Evolutionary conservation across 768 basidiomycete genomes (phyloP), one percentile per base, ranked within the genome.

Genomic region (Tylopilus plumbeoviolaceoides): DNA sequence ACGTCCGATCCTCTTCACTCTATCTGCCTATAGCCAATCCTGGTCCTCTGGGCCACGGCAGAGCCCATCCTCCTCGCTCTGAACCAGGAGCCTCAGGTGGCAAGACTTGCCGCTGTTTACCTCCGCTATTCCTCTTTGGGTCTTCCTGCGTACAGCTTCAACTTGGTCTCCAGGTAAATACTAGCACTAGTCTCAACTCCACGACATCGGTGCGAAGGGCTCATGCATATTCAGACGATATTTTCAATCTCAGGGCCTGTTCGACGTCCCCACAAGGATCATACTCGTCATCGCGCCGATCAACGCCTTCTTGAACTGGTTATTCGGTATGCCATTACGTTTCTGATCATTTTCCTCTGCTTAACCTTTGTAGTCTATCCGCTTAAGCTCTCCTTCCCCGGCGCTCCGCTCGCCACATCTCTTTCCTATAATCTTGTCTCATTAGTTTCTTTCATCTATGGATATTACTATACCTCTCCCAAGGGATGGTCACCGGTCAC

Each of bases 381-480:
- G 5, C 72, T 97, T 51, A 77, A 88, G 14, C 74, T 98, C 3
- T 95, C 95, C 1, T 99, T 91, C 70, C 82, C 89, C 47, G 95
- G 95, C 14, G 95, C 94, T 4, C 95, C 95, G 0, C 76, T 98
- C 18, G 89, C 95, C 2, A 93, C 93, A 2, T 84, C 89, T 0
- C 77, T 95, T 43, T 89, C 89, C 14, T 91, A 94, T 72, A 95
- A 95, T 66, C 75, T 95, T n/a, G 85, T 93, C 40, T 75, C 83
- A 0, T 48, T 81, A 41, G 64, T 78, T 50, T 89, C 83, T 1
- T 72, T 89, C 45, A 50, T 75, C 30, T 91, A 89, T 53, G 88
- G 82, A 7, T 65, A 84, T 20, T 76, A 77, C 61, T 83, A 78
- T 61, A 76, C 81, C 7, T 90, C 71, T 56, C 66, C 72, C 17